Evolutionary conservation across 208 protist species (phyloP), one percentile per base, ranked within the genome.

Genomic region (Trypanosoma brucei): DNA sequence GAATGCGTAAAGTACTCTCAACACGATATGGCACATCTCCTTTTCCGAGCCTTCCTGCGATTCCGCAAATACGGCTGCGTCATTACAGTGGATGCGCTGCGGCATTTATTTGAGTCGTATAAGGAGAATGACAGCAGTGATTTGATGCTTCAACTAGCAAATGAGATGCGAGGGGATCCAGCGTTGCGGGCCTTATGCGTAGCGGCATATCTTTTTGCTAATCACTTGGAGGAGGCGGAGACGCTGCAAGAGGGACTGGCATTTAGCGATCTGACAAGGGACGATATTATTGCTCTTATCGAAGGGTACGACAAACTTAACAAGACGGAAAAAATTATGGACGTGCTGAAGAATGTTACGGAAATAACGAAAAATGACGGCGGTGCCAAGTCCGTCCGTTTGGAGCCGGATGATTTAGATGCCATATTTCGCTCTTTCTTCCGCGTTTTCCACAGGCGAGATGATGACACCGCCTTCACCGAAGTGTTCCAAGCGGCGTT

Each of bases 1-100:
- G 86, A 95, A 56, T 95, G 89, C 46, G 89, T 95, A 40, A 81
- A 71, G 58, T 91, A 89, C 69, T 72, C 77, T 0, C 89, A 95
- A 68, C 89, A 95, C 50, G 89, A 95, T 70, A 91, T 95, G 84
- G 89, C 89, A 0, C 89, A 95, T 56, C 68, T 95, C 0, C 78
- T 95, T 22, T 95, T 95, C 59, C 83, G 89, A 38, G 89, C 89
- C 9, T 88, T 92, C 44, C 64, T 95, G 51, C 89, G 89, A 39
- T 95, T 95, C 65, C 86, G 89, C 62, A 93, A 93, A 65, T 93
- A 95, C 63, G 86, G 86, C 22, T 95, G 89, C 70, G 68, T 66
- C 14, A 88, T 95, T 52, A 79, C 76, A 1, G 78, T 95, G 1
- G 71, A 88, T 55, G 78, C 86, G 33, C 71, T 95, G 48, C 84